phyloP scores from a whole-genome alignment of 805 yeast species.

The Pichia sporocuriosa region DNA sequence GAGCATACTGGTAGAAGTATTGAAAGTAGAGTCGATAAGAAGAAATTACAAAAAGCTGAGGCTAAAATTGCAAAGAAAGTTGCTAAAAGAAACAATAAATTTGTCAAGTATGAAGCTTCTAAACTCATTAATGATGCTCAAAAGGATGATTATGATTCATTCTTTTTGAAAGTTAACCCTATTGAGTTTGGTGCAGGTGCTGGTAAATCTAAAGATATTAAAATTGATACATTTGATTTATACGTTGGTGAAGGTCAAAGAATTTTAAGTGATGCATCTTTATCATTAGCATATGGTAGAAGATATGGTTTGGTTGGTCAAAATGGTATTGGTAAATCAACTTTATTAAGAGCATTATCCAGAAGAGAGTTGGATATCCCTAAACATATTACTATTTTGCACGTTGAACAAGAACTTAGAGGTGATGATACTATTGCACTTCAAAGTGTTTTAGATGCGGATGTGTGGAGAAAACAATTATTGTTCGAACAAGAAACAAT shows the following conservation, averaged over 20 bases:
- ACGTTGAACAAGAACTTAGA: conserved; percentile 93
- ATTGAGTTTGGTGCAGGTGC: conserved; percentile 81
- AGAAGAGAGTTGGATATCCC: conserved; percentile 93
- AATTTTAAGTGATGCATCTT: conserved; percentile 79
- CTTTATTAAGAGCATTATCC: conserved; percentile 82
- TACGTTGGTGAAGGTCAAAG: conserved; percentile 95
- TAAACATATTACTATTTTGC: conserved; percentile 89
- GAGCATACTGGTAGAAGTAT: conserved; percentile 88
- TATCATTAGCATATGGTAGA: conserved; percentile 84
- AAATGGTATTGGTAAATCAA: conserved; percentile 99
- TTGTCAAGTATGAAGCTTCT: conserved; percentile 90
- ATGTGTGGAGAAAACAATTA: conserved; percentile 95
- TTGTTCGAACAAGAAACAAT: conserved; percentile 69
- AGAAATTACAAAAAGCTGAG: conserved; percentile 96
- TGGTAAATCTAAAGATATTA: conserved; percentile 97
- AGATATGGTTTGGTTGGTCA: conserved; percentile 97
- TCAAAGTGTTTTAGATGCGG: conserved; percentile 97
- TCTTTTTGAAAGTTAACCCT: conserved; percentile 93
- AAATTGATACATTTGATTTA: conserved; percentile 85
- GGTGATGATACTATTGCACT: conserved; percentile 91
- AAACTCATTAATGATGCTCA: conserved; percentile 63
- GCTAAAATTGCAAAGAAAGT: conserved; percentile 95
- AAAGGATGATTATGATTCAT: conserved; percentile 82
- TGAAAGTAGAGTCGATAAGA: conserved; percentile 92
- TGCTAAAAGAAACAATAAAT: conserved; percentile 76